Evolutionary conservation across 805 yeast species (phyloP), one percentile per base, ranked within the genome.

Genomic region (Ascoidea asiatica): DNA sequence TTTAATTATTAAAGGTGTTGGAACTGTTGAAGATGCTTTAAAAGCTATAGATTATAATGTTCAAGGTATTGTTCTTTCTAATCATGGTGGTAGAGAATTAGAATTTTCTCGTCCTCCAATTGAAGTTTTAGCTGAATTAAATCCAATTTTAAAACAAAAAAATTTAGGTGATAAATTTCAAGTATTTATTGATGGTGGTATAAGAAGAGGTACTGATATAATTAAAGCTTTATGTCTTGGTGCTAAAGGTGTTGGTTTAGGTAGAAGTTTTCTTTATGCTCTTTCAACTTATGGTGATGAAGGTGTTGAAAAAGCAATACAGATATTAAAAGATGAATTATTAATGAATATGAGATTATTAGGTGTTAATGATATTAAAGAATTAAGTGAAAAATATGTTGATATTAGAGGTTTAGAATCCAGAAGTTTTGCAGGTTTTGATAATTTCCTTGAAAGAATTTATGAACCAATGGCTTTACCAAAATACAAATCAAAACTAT

Each of bases 231-330:
- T 84, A 13, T 77, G 85, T 46, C 65, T 83, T 4, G 94, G 92
- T 8, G 92, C 90, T 22, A 75, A 70, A 47, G 86, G 83, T 3
- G 77, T 73, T 2, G 92, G 92, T 1, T 59, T 84, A 37, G 89
- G 92, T 5, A 67, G 90, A 46, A 86, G 89, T 2, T 79, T 83
- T 58, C 57, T 82, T 33, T 83, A 80, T 55, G 87, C 88, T 37
- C 75, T 81, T 77, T 70, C 84, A n/a, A 70, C 84, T 1, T 85
- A 83, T 50, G 94, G 94, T 8, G 86, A 75, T 52, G 77, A 67
- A 5, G 95, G 94, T 33, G 88, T 81, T 5, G 57, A 58, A 40
- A 72, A 71, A 49, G 83, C 88, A 13, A 73, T 81, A 46, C 79
- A 76, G 52, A 65, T 80, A 4, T 61, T 81, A 52, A 69, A 74